phyloP scores from a whole-genome alignment of 495 filamentous ascomycete species.

The Penicillium ucsense region DNA sequence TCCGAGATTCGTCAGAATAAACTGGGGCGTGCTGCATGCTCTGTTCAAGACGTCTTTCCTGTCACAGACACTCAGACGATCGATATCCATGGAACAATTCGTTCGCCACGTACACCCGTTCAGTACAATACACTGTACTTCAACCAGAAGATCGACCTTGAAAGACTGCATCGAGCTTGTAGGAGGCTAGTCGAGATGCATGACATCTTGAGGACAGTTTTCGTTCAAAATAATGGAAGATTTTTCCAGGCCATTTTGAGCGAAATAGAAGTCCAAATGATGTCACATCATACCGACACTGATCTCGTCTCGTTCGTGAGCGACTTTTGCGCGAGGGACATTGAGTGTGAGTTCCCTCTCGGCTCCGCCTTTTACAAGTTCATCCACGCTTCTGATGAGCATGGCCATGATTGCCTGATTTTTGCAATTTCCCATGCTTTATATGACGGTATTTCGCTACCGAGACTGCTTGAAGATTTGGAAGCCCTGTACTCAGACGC shows the following conservation, averaged over 20 bases:
- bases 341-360: slow-evolving; percentile 35
- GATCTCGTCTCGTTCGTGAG: slow-evolving; percentile 33
- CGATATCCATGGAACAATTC: slow-evolving; percentile 42
- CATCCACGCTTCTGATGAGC: slow-evolving; percentile 33
- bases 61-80: slow-evolving; percentile 35
- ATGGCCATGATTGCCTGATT: slow-evolving; percentile 36
- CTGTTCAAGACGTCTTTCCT: slow-evolving; percentile 23
- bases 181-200: slow-evolving; percentile 39
- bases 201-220: slow-evolving; percentile 57
- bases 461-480: slow-evolving; percentile 42
- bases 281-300: slow-evolving; percentile 14
- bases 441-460: slow-evolving; percentile 59
- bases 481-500: slow-evolving; percentile 31
- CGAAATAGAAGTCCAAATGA: slow-evolving; percentile 24
- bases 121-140: slow-evolving; percentile 39
- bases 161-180: slow-evolving; percentile 23
- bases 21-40: slow-evolving; percentile 21
- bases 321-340: slow-evolving; percentile 27
- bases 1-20: slow-evolving; percentile 16
- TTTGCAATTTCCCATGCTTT: slow-evolving; percentile 58
- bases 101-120: slow-evolving; percentile 30
- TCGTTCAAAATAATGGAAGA: slow-evolving; percentile 37
- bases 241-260: slow-evolving; percentile 48
- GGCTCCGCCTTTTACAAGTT: slow-evolving; percentile 49
- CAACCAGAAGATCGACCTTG: slow-evolving; percentile 15